These are phyloP conservation scores for Elsinoe perseae DNA, from an alignment of 2,329 filamentous ascomycete species.

Conservation along the genomic window DNA sequence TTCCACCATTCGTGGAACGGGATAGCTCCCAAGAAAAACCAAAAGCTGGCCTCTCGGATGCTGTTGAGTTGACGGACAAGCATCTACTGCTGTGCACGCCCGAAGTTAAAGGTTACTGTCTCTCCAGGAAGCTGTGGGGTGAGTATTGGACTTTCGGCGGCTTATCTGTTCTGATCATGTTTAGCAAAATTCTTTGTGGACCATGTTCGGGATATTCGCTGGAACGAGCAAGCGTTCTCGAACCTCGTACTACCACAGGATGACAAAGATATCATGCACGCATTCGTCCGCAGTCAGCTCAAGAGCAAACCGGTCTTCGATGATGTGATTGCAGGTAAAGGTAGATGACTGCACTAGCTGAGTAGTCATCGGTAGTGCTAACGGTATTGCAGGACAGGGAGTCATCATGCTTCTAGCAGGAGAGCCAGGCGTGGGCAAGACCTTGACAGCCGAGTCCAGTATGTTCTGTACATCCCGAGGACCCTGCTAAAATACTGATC, in stretches of 20 bases:
- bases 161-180: background rate
- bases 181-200: conserved; percentile 23
- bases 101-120: conserved; percentile 27
- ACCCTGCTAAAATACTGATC: background rate
- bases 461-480: background rate
- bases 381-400: conserved; percentile 19
- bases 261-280: conserved; percentile 27
- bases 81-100: conserved; percentile 22
- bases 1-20: background rate
- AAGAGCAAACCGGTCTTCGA: conserved; percentile 22
- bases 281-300: conserved; percentile 25
- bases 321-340: conserved; percentile 30
- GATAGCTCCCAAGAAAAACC: background rate
- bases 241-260: conserved; percentile 26
- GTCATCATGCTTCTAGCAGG: conserved; percentile 32
- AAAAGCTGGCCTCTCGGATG: background rate
- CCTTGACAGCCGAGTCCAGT: conserved; percentile 21
- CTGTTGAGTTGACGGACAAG: conserved; percentile 18
- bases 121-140: conserved; percentile 30
- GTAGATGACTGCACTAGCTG: conserved; percentile 3
- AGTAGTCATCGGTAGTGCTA: background rate
- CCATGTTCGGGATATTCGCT: conserved; percentile 25
- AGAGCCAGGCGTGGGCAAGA: conserved; percentile 32
- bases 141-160: background rate
- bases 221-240: conserved; percentile 28